Evolutionary conservation across 306 rosid species (phyloP).

Genomic region (Medicago arabica): DNA sequence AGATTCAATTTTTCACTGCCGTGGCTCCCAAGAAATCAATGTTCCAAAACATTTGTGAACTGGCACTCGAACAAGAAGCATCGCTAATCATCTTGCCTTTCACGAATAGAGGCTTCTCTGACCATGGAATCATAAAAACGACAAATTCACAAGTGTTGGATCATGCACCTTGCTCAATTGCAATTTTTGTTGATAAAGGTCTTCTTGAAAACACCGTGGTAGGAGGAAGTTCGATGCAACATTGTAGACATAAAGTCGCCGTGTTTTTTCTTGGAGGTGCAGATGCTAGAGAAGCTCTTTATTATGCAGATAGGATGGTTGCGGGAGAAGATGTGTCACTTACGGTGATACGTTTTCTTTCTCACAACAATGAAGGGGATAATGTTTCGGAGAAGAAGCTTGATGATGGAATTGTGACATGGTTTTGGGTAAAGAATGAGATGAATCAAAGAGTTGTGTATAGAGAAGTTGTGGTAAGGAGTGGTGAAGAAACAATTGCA

Average conservation of each 20-base stretch:
- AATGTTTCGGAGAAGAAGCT: conserved; percentile 77
- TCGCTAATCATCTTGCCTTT: conserved; percentile 66
- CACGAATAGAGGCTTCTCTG: conserved; percentile 3
- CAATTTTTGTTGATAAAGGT: conserved; percentile 72
- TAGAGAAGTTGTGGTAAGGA: conserved; percentile 66
- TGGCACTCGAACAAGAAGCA: conserved; percentile 57
- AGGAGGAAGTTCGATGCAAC: not conserved
- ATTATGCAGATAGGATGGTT: conserved; percentile 68
- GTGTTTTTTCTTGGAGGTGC: conserved; percentile 79
- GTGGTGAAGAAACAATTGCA: conserved; percentile 69
- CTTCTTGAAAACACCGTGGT: not conserved
- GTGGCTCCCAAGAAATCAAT: conserved; percentile 60
- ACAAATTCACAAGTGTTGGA: conserved; percentile 45
- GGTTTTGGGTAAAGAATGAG: conserved; percentile 94
- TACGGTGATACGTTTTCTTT: conserved; percentile 65
- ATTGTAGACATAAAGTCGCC: conserved; percentile 6
- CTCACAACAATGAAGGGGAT: conserved; percentile 55
- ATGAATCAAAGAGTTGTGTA: conserved; percentile 57
- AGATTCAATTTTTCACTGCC: conserved; percentile 53
- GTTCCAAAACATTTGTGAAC: conserved; percentile 77
- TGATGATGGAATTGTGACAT: conserved; percentile 82
- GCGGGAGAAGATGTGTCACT: conserved; percentile 40
- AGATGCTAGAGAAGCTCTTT: conserved; percentile 81
- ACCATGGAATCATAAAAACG: not conserved
- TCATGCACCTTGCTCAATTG: conserved; percentile 82